Evolutionary conservation across 1,284 basidiomycete genomes (phyloP).

Genomic region (Cryptococcus amylolentus): DNA sequence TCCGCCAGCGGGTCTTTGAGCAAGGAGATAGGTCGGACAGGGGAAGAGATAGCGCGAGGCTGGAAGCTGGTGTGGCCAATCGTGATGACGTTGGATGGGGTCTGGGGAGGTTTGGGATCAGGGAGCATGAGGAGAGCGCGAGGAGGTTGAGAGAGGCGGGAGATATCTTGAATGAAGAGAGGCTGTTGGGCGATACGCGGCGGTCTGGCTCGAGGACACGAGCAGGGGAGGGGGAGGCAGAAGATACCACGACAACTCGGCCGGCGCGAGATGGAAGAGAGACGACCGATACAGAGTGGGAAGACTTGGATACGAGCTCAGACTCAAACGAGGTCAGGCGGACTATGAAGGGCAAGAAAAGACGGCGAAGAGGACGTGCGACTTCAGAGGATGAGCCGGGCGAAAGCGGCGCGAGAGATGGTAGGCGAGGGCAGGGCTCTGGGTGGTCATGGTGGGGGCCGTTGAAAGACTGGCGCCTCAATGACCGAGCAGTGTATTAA

Average conservation of each 20-base stretch:
- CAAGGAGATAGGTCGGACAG: slow-evolving; percentile 2
- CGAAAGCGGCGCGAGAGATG: not conserved
- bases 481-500: slow-evolving; percentile 4
- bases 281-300: slow-evolving; percentile 25
- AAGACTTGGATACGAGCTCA: slow-evolving; percentile 21
- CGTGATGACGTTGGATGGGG: slow-evolving; percentile 62
- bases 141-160: slow-evolving; percentile 37
- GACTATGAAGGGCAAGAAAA: not conserved
- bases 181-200: slow-evolving; percentile 14
- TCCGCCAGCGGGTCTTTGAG: slow-evolving; percentile 35
- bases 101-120: slow-evolving; percentile 65
- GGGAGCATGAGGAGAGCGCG: slow-evolving; percentile 50
- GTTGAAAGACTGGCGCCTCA: slow-evolving; percentile 43
- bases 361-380: slow-evolving; percentile 4
- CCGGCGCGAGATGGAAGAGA: slow-evolving; percentile 1
- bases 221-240: slow-evolving; percentile 60
- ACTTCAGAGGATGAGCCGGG: not conserved
- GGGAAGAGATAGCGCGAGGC: slow-evolving; percentile 1
- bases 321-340: slow-evolving; percentile 2
- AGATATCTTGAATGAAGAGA: slow-evolving; percentile 31
- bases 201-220: slow-evolving; percentile 1
- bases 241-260: slow-evolving; percentile 52
- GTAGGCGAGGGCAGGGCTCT: slow-evolving; percentile 11
- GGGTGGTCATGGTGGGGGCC: slow-evolving; percentile 49
- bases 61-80: slow-evolving; percentile 7